Percentiles rank a stretch among this genome's conserved stretches.
Evolutionary conservation across 2,329 filamentous ascomycete genomes (phyloP).

Genomic region (Cordyceps militaris): DNA sequence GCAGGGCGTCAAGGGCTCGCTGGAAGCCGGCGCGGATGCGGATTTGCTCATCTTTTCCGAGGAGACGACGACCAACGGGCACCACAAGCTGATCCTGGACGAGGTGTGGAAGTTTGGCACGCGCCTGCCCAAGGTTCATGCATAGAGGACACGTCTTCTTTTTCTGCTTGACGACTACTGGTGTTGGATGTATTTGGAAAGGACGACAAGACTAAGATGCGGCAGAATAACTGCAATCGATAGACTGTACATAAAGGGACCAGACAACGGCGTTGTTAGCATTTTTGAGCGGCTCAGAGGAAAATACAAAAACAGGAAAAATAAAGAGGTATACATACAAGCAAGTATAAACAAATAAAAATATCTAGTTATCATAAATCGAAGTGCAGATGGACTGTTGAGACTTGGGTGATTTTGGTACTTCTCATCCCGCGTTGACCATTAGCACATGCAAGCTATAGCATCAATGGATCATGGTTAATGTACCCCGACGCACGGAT

Average conservation of each 20-base stretch:
- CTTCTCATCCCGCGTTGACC: background rate
- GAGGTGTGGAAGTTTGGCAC: constrained; percentile 75
- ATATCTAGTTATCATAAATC: background rate
- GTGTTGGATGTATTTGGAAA: background rate
- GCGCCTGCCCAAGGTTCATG: constrained; percentile 33
- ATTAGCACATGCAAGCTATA: constrained; percentile 1
- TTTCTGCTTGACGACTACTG: background rate
- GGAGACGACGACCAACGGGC: constrained; percentile 34
- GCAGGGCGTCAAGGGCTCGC: constrained; percentile 56
- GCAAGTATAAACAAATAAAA: background rate
- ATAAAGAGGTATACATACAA: background rate
- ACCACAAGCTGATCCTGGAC: constrained; percentile 54
- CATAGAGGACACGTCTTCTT: background rate
- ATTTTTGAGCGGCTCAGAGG: background rate
- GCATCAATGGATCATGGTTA: background rate
- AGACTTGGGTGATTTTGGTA: no score
- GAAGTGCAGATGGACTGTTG: no score
- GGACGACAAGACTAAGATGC: background rate
- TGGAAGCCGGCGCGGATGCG: constrained; percentile 57
- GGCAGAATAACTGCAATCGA: background rate
- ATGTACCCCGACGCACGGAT: constrained; percentile 9
- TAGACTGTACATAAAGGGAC: constrained; percentile 12
- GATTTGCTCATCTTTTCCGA: constrained; percentile 64
- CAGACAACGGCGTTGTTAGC: background rate
- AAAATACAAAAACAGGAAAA: background rate